Conservation (phyloP, 768 basidiomycete genomes). For the Butyriboletus loyo region DNA sequence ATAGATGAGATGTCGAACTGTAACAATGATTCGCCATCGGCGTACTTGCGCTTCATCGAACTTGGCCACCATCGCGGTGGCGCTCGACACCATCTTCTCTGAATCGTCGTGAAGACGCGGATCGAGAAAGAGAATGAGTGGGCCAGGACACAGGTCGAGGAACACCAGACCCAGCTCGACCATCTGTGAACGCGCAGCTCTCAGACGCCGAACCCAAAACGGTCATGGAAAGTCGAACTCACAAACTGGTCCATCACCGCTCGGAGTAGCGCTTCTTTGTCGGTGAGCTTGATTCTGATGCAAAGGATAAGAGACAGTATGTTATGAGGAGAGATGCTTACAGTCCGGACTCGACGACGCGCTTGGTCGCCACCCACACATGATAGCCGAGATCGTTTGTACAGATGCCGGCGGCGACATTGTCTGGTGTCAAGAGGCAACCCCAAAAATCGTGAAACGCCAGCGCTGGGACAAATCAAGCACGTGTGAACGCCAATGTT, state of each 20-base stretch:
- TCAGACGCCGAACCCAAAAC: not conserved
- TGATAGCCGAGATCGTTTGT: constrained; percentile 32
- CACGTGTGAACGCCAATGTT: not conserved
- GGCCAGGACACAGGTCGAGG: constrained; percentile 43
- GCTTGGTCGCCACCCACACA: constrained; percentile 33
- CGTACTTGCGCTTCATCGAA: constrained; percentile 41
- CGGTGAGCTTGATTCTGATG: constrained; percentile 10
- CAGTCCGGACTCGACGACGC: constrained; percentile 28
- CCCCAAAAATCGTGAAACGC: constrained; percentile 34
- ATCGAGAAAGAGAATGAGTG: constrained; percentile 52
- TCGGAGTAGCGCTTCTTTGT: constrained; percentile 16
- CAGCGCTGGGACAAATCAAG: constrained; percentile 23
- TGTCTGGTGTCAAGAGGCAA: constrained; percentile 34
- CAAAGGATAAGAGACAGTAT: not conserved
- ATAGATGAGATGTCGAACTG: constrained; percentile 33
- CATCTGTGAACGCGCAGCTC: constrained; percentile 35
- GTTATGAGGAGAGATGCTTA: not conserved
- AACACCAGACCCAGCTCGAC: constrained; percentile 48
- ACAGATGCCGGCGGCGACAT: constrained; percentile 23
- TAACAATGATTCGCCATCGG: constrained; percentile 44
- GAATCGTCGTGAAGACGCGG: constrained; percentile 41
- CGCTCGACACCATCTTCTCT: constrained; percentile 40
- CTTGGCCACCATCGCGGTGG: constrained; percentile 37
- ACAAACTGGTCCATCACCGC: constrained; percentile 32
- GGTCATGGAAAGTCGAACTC: constrained; percentile 10